Evolutionary conservation across 192 early-diverging fungal genomes (phyloP).

Genomic region (Entomortierella chlamydospora): DNA sequence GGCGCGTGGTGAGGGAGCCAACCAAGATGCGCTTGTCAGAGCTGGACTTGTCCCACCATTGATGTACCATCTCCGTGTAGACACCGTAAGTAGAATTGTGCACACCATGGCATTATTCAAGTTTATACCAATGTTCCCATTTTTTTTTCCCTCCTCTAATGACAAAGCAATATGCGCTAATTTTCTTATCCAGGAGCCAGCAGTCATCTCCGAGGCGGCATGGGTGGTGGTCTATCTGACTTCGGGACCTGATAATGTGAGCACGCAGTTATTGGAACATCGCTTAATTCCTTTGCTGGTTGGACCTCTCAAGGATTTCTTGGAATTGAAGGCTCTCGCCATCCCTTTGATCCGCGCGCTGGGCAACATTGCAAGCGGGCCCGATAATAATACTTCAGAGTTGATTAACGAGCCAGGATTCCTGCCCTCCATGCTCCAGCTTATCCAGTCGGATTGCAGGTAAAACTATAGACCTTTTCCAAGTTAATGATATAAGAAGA

Average conservation of each 20-base stretch:
- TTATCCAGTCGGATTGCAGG: conserved; percentile 65
- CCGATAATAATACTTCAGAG: conserved; percentile 66
- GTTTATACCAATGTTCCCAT: not conserved
- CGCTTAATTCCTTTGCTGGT: conserved; percentile 51
- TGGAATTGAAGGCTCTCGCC: conserved; percentile 47
- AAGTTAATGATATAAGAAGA: too few species aligned
- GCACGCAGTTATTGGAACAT: conserved; percentile 55
- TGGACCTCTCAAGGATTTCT: conserved; percentile 52
- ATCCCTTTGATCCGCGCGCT: conserved; percentile 74
- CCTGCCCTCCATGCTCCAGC: conserved; percentile 56
- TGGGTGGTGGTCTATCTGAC: conserved; percentile 78
- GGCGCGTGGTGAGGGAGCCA: conserved; percentile 69
- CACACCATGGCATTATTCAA: not conserved
- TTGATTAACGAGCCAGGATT: conserved; percentile 63
- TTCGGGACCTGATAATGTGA: conserved; percentile 57
- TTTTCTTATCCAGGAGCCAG: conserved; percentile 39
- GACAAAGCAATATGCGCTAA: not conserved
- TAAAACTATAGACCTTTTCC: conserved; percentile 14
- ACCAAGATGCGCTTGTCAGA: conserved; percentile 63
- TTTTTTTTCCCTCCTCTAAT: not conserved
- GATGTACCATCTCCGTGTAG: conserved; percentile 60
- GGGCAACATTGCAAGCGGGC: conserved; percentile 75
- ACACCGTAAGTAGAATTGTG: conserved; percentile 43
- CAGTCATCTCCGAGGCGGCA: conserved; percentile 69
- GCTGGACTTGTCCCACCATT: conserved; percentile 59